Base-by-base conservation (phyloP, 371 early-diverging fungal species). In the Zopfochytrium polystomum region DNA sequence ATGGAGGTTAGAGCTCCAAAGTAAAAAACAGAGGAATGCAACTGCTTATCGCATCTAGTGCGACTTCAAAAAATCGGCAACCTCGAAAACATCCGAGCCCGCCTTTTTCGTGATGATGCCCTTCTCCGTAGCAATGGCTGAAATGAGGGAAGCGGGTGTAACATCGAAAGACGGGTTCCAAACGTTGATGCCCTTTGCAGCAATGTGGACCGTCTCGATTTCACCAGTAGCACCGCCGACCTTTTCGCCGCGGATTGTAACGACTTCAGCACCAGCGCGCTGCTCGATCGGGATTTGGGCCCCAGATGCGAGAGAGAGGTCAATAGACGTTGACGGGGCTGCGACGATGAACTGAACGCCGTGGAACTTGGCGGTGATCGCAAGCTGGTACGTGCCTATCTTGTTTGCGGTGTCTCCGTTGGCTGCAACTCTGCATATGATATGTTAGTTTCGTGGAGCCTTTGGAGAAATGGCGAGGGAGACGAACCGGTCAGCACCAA, bases 351-450 rank as follows among this genome's bases (percentile, higher is more conserved):
- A 93, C 22, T 82, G 82, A 5, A 92, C 82, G n/a, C 80, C 81
- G 68, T 95, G 94, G 70, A 87, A 80, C 49, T 79, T 81, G 13
- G 96, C 96, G 1, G 89, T 76, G 55, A 95, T 89, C 38, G 98
- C 95, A 56, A 96, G 76, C 69, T 95, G 96, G 68, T 94, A 96
- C 1, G 96, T 97, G 27, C 97, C 98, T 52, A 97, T 95, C 77
- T 97, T 97, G 79, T 97, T 97, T 52, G 97, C 96, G 0, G 97
- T 97, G 65, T 97, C 97, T 33, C 97, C 97, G 62, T 95, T 97
- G 31, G 88, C 87, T 13, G 96, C 92, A 0, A 97, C 95, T 13
- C 77, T 76, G 29, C 3, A n/a, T n/a, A n/a, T 29, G 44, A 13
- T 15, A 42, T 20, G 51, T 35, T 31, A 53, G 25, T 11, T 11